These are phyloP conservation scores for Helotiales sp. DNA, from an alignment of 2,329 filamentous ascomycete species.

Conservation along the genomic window DNA sequence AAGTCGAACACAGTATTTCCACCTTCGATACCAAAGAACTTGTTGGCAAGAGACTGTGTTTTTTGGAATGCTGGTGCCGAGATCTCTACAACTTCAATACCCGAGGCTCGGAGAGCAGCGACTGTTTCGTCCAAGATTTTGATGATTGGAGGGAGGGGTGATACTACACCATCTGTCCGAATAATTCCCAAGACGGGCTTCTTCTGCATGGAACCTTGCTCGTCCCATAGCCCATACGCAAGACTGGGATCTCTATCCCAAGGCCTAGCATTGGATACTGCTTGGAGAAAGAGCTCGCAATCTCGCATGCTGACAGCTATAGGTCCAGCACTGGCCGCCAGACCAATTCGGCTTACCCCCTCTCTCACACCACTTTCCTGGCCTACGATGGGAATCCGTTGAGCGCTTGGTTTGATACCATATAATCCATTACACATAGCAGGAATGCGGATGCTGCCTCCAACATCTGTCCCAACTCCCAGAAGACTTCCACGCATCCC, in stretches of 20 bases:
- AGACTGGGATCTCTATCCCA: slow-evolving; percentile 53
- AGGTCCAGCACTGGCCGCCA: slow-evolving; percentile 54
- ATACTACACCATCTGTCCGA: slow-evolving; percentile 54
- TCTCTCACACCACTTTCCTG: slow-evolving; percentile 54
- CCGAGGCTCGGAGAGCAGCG: slow-evolving; percentile 46
- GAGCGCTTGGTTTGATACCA: slow-evolving; percentile 54
- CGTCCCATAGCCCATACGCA: slow-evolving; percentile 49
- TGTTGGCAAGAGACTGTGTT: slow-evolving; percentile 61
- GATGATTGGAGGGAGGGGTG: slow-evolving; percentile 56
- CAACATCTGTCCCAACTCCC: slow-evolving; percentile 68
- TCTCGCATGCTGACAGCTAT: slow-evolving; percentile 53
- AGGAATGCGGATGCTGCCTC: slow-evolving; percentile 50
- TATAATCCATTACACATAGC: slow-evolving; percentile 58
- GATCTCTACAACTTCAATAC: slow-evolving; percentile 63
- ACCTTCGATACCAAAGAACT: slow-evolving; percentile 63
- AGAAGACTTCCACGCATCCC: slow-evolving; percentile 59
- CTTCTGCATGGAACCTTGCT: slow-evolving; percentile 35
- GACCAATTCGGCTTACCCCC: slow-evolving; percentile 55
- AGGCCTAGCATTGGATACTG: slow-evolving; percentile 56
- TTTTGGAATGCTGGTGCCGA: slow-evolving; percentile 58
- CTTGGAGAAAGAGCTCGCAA: slow-evolving; percentile 54
- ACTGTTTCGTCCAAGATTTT: slow-evolving; percentile 53
- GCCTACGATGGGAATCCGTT: slow-evolving; percentile 49
- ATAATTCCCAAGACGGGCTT: slow-evolving; percentile 53
- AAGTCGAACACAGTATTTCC: slow-evolving; percentile 60